Conservation (phyloP, 1,284 basidiomycete genomes). For the Fomitopsis schrenkii region DNA sequence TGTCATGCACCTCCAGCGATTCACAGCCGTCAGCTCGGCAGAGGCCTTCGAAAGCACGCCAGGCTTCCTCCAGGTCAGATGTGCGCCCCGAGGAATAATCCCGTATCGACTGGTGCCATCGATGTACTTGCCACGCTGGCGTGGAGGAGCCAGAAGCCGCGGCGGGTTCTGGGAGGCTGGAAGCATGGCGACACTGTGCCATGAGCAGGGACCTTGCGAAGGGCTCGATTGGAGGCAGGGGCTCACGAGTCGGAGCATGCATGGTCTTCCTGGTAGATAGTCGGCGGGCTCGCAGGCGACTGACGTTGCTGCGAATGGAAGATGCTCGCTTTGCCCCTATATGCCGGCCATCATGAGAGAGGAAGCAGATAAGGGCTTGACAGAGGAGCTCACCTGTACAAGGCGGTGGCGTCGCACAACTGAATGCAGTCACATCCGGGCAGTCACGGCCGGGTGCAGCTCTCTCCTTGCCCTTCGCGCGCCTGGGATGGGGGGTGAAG, state of each 20-base stretch:
- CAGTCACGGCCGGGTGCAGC: constrained; percentile 29
- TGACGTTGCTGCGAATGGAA: constrained; percentile 8
- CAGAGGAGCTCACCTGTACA: neutral
- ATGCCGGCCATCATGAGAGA: neutral
- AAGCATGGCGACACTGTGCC: constrained; percentile 23
- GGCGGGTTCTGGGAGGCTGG: constrained; percentile 13
- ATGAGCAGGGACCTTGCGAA: constrained; percentile 15
- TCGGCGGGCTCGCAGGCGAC: constrained; percentile 21
- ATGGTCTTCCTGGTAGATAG: constrained; percentile 14
- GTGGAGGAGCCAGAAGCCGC: constrained; percentile 1
- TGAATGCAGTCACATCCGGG: constrained; percentile 3
- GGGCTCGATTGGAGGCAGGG: constrained; percentile 16
- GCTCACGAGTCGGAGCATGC: constrained; percentile 12
- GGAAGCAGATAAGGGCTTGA: neutral
- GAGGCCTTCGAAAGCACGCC: constrained; percentile 14
- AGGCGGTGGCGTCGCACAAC: neutral
- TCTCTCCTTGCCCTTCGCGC: constrained; percentile 48
- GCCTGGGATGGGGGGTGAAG: constrained; percentile 49
- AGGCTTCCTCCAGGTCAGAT: constrained; percentile 13
- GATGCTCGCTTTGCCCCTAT: constrained; percentile 5
- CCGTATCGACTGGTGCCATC: constrained; percentile 1
- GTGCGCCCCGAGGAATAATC: constrained; percentile 5
- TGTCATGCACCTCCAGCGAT: neutral
- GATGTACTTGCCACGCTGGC: neutral
- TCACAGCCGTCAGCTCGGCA: constrained; percentile 4